phyloP scores from a whole-genome alignment of 352 stramenopile genomes.

The Phytophthora tubulina region DNA sequence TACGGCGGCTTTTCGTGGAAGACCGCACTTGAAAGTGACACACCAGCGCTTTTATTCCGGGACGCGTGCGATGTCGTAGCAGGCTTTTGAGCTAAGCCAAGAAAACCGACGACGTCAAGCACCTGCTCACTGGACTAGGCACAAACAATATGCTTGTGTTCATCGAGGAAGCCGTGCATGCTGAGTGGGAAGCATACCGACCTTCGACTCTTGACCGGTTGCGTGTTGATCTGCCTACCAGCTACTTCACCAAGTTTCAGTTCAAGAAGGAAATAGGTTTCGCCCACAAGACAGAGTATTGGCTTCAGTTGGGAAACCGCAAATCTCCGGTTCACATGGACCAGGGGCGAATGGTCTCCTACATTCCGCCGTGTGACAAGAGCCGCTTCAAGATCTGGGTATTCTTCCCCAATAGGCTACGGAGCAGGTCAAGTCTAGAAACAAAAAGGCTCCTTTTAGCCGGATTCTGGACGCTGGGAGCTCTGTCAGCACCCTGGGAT shows the following conservation, averaged over 20 bases:
- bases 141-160: neutral
- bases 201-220: neutral
- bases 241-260: neutral
- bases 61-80: neutral
- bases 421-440: neutral
- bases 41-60: neutral
- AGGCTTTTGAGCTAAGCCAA: neutral
- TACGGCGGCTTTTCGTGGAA: neutral
- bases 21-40: neutral
- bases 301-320: neutral
- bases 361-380: neutral
- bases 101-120: neutral
- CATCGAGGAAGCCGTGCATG: neutral
- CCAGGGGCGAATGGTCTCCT: neutral
- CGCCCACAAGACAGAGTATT: neutral
- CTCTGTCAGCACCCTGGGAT: neutral
- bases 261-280: neutral
- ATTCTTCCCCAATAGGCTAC: neutral
- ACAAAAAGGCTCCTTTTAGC: neutral
- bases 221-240: neutral
- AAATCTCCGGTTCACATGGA: neutral
- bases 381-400: neutral
- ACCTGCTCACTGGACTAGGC: neutral
- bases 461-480: neutral
- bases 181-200: neutral